Base-by-base conservation (phyloP, 495 filamentous ascomycete genomes). In the Aspergillus mulundensis region DNA sequence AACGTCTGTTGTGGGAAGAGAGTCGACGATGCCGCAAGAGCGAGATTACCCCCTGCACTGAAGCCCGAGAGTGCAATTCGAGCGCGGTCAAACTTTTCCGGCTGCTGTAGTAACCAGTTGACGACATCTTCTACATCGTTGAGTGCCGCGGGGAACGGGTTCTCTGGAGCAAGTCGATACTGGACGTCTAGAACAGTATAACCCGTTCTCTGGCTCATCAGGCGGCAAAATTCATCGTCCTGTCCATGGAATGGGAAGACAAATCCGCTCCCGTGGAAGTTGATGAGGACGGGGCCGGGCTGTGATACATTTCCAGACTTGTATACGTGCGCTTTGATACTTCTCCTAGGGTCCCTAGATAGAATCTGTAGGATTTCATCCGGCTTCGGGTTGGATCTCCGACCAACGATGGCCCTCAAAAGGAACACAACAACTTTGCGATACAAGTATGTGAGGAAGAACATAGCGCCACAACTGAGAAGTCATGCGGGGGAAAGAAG, bases 81-180 rank as follows among this genome's bases (percentile, higher is more conserved):
- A 4, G 65, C 60, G 10, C 49, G 39, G 42, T 77, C 66, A 39
- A 74, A 78, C 19, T 67, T 61, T 5, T 68, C 61, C 2, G 70
- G 61, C 1, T 61, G 62, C 7, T 62, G 28, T 0, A 70, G 61
- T 4, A 70, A 70, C 55, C 72, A 73, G 8, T 63, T 65, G 25
- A 77, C 63, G 10, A 58, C 61, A 57, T 77, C 74, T 54, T 78
- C 71, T 32, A 81, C 87, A 58, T 95, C 90, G 36, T 95, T 75
- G 15, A 95, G 66, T 5, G 87, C 86, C 0, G 86, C 79, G 15
- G 89, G 89, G 67, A 94, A 94, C 0, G 88, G 81, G 59, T 86
- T 62, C 65, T 94, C 87, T 0, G 91, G 91, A 2, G 89, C 82
- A 3, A 95, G 79, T 10, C 90, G 81, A 69, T 96, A 96, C 11